phyloP scores from a whole-genome alignment of 352 stramenopile species.

The Blastocystis sp. region DNA sequence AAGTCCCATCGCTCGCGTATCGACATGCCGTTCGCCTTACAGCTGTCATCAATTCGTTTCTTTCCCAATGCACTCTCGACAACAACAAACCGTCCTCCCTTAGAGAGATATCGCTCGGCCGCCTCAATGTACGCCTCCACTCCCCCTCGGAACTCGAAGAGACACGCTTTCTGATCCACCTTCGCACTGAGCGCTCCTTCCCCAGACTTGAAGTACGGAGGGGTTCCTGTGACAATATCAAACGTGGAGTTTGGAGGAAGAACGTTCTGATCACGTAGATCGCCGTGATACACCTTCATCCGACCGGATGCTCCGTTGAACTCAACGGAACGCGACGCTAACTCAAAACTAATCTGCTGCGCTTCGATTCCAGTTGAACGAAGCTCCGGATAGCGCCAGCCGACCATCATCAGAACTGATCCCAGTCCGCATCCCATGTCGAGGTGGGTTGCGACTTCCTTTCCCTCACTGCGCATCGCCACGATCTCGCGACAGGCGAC shows the following conservation, averaged over 20 bases:
- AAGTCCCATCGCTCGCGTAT: slow-evolving; percentile 49
- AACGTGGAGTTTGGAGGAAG: slow-evolving; percentile 57
- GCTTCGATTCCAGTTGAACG: slow-evolving; percentile 59
- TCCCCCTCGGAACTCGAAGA: slow-evolving; percentile 67
- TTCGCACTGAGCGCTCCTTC: slow-evolving; percentile 55
- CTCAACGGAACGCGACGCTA: slow-evolving; percentile 58
- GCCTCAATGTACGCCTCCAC: slow-evolving; percentile 67
- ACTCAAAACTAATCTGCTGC: slow-evolving; percentile 53
- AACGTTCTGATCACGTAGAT: slow-evolving; percentile 56
- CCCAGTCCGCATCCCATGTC: slow-evolving; percentile 68
- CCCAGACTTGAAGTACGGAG: slow-evolving; percentile 63
- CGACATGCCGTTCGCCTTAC: slow-evolving; percentile 14
- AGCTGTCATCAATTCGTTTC: slow-evolving; percentile 28
- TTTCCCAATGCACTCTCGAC: slow-evolving; percentile 39
- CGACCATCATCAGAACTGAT: slow-evolving; percentile 66
- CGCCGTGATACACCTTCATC: slow-evolving; percentile 49
- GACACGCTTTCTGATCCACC: slow-evolving; percentile 60
- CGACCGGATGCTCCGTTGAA: slow-evolving; percentile 57
- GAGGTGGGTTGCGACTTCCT: background rate
- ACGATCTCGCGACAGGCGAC: slow-evolving; percentile 59
- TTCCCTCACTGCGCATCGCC: background rate
- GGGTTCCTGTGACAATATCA: slow-evolving; percentile 67
- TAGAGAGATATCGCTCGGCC: slow-evolving; percentile 58
- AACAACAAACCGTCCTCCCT: slow-evolving; percentile 49
- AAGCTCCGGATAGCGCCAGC: slow-evolving; percentile 55